These are phyloP conservation scores for Zymoseptoria ardabiliae DNA, from an alignment of 2,329 filamentous ascomycete genomes.

Conservation along the genomic window DNA sequence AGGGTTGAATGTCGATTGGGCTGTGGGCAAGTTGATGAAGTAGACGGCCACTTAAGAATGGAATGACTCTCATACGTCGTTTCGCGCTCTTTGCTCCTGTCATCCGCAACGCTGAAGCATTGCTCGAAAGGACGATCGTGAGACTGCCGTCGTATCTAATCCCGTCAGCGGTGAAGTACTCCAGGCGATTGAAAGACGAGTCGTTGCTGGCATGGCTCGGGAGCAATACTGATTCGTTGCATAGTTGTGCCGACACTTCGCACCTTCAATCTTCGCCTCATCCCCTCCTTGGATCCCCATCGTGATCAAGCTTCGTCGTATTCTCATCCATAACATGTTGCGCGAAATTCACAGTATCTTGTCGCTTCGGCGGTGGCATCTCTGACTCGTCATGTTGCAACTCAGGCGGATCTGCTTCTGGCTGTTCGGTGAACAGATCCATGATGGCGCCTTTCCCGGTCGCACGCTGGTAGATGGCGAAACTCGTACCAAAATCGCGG, in stretches of 20 bases:
- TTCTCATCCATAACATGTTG: slow-evolving; percentile 16
- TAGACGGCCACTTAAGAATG: neutral
- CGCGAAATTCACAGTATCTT: slow-evolving; percentile 10
- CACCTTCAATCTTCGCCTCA: neutral
- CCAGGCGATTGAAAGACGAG: neutral
- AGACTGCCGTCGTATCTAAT: neutral
- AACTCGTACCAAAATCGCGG: slow-evolving; percentile 12
- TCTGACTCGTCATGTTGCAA: slow-evolving; percentile 8
- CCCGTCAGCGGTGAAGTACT: neutral
- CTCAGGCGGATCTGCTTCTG: slow-evolving; percentile 4
- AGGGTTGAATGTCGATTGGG: slow-evolving; percentile 57
- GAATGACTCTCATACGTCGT: neutral
- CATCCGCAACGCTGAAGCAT: neutral
- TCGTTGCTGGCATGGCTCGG: neutral
- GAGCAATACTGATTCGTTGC: neutral
- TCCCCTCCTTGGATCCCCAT: slow-evolving; percentile 1
- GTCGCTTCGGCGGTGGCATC: slow-evolving; percentile 6
- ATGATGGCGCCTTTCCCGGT: slow-evolving; percentile 12
- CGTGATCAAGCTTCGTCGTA: slow-evolving; percentile 14
- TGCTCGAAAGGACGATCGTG: neutral
- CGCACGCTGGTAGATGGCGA: slow-evolving; percentile 13
- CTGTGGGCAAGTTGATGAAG: slow-evolving; percentile 53
- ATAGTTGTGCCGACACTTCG: neutral
- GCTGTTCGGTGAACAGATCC: slow-evolving; percentile 11
- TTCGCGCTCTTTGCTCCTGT: neutral